Evolutionary conservation across 1,284 basidiomycete species (phyloP), one percentile per base, ranked within the genome.

Genomic region (Sutorius eximius): DNA sequence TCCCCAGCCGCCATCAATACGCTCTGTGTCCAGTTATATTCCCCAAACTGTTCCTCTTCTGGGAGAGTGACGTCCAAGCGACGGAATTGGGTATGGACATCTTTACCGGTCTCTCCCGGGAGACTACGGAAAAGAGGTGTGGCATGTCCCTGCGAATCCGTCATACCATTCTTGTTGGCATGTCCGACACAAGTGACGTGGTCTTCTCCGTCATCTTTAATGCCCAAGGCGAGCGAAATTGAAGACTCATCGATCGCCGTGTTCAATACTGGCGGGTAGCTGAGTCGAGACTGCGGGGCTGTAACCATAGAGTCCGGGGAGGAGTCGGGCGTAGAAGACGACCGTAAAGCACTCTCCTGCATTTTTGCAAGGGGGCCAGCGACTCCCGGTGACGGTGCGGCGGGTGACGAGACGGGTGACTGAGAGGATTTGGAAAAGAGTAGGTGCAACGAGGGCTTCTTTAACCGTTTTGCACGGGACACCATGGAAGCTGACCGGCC

Each of bases 381-480:
- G 6, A 55, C 34, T 2, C n/a, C 53, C 2, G 58, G 57, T 1
- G 63, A 70, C 3, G 58, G 63, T 49, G 64, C 30, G n/a, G 37
- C 24, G 16, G 65, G 42, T 33, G 62, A 53, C 41, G 66, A 63
- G 43, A 74, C 58, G 6, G 76, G 58, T 18, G 78, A 76, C 2
- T 72, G 65, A 13, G 79, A 77, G 42, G 74, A 74, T 66, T 80
- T 83, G 24, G 79, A 74, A 63, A 83, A 81, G 24, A 84, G 65
- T 16, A 82, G 64, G 52, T 79, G 79, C 53, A 83, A 62, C 5
- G 82, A 83, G 2, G 82, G 80, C 57, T 80, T 82, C 67, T 82
- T 83, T 53, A 76, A 44, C 59, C 81, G 73, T 54, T 52, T 70
- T 18, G 68, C 68, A 30, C 70, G 66, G 33, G 71, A 67, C 53